Conservation (phyloP, 371 early-diverging fungal genomes). For the Mucor mucedo region DNA sequence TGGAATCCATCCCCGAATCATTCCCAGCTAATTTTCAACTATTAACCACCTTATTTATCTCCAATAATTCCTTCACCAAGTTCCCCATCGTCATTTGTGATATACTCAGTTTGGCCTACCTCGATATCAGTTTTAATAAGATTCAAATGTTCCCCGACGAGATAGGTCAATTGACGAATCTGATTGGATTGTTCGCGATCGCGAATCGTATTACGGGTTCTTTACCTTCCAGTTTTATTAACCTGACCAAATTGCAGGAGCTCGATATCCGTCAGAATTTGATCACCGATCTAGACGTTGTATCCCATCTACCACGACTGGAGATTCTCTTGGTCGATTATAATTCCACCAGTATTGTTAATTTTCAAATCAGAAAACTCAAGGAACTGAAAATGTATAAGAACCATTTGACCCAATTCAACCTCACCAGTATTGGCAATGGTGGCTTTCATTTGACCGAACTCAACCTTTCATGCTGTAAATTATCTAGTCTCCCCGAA, state of each 20-base stretch:
- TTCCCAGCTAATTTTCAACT: slow-evolving; percentile 60
- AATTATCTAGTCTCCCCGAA: slow-evolving; percentile 74
- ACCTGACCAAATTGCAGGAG: slow-evolving; percentile 66
- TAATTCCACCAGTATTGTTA: slow-evolving; percentile 67
- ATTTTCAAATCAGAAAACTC: slow-evolving; percentile 50
- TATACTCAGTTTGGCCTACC: slow-evolving; percentile 62
- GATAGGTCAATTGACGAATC: slow-evolving; percentile 67
- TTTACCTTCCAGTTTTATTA: slow-evolving; percentile 65
- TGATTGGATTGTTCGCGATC: slow-evolving; percentile 68
- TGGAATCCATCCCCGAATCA: slow-evolving; percentile 68
- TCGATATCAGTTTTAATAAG: slow-evolving; percentile 87
- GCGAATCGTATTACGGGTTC: slow-evolving; percentile 75
- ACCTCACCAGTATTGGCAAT: slow-evolving; percentile 15
- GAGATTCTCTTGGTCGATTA: slow-evolving; percentile 70
- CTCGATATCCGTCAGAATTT: slow-evolving; percentile 79
- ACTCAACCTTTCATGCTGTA: slow-evolving; percentile 76
- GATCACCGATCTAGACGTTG: slow-evolving; percentile 66
- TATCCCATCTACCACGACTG: slow-evolving; percentile 61
- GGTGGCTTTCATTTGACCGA: slow-evolving; percentile 36
- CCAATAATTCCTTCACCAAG: slow-evolving; percentile 76
- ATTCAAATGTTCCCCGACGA: slow-evolving; percentile 75
- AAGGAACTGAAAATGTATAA: slow-evolving; percentile 59
- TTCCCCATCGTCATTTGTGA: slow-evolving; percentile 55
- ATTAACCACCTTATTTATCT: slow-evolving; percentile 72
- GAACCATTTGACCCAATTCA: slow-evolving; percentile 66